phyloP scores from a whole-genome alignment of 2,329 filamentous ascomycete genomes.

The Rhynchosporium secalis region DNA sequence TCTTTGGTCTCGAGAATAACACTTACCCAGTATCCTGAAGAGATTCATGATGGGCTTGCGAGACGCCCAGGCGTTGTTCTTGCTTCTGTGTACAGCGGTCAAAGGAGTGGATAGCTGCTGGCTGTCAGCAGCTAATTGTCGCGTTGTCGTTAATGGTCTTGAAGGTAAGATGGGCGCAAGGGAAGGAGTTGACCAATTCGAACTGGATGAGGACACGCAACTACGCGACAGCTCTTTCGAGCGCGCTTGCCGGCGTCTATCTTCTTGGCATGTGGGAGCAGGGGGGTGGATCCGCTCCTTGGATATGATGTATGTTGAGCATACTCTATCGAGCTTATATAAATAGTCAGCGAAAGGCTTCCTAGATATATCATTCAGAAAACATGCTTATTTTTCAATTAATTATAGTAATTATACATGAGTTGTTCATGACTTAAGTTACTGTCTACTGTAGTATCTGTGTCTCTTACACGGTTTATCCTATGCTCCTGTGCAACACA shows the following conservation, averaged over 20 bases:
- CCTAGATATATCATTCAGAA: too few species aligned
- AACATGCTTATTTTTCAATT: too few species aligned
- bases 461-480: background rate
- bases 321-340: too few species aligned
- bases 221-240: constrained; percentile 25
- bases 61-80: constrained; percentile 27
- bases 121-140: constrained; percentile 21
- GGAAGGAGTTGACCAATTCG: background rate
- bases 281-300: too few species aligned
- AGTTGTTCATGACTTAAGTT: background rate
- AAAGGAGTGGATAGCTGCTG: constrained; percentile 19
- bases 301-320: too few species aligned
- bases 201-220: constrained; percentile 35
- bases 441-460: background rate
- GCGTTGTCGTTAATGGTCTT: constrained; percentile 18
- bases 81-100: constrained; percentile 8
- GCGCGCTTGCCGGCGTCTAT: constrained; percentile 17
- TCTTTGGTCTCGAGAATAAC: constrained; percentile 4
- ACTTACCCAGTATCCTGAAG: constrained; percentile 65
- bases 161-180: background rate
- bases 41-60: constrained; percentile 60
- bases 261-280: constrained; percentile 7
- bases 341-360: too few species aligned
- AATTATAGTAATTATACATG: too few species aligned
- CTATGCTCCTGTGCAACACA: background rate